phyloP scores from a whole-genome alignment of 129 eudicot genomes.

The Scalesia atractyloides region DNA sequence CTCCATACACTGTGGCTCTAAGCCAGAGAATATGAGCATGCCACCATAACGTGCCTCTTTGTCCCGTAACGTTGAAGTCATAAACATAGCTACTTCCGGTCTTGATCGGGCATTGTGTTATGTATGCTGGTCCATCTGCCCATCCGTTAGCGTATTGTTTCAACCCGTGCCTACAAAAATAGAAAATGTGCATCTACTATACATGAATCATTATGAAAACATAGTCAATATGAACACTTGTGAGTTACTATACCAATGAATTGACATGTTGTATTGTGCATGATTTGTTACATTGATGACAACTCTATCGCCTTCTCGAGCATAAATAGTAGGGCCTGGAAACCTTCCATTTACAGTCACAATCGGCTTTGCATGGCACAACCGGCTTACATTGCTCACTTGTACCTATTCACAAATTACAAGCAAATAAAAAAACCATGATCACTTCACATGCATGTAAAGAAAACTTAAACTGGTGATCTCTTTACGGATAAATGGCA shows the following conservation, averaged over 20 bases:
- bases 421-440: not conserved
- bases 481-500: too few relatives aligned
- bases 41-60: slow-evolving; percentile 59
- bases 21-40: slow-evolving; percentile 57
- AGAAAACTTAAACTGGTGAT: not conserved
- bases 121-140: slow-evolving; percentile 60
- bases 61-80: slow-evolving; percentile 41
- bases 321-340: slow-evolving; percentile 59
- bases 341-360: slow-evolving; percentile 50
- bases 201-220: not conserved
- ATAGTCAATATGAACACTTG: not conserved
- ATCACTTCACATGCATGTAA: not conserved
- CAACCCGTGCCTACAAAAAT: slow-evolving; percentile 43
- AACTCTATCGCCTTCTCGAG: slow-evolving; percentile 54
- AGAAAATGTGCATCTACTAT: not conserved
- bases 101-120: slow-evolving; percentile 51
- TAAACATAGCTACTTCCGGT: slow-evolving; percentile 43
- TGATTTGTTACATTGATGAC: slow-evolving; percentile 43
- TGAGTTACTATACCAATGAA: slow-evolving; percentile 43
- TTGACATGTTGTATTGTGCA: slow-evolving; percentile 45
- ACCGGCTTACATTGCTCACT: slow-evolving; percentile 53
- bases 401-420: slow-evolving; percentile 36
- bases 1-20: slow-evolving; percentile 55
- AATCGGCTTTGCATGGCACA: slow-evolving; percentile 57
- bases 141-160: slow-evolving; percentile 53